Base-by-base conservation (phyloP, 2,329 filamentous ascomycete genomes). In the Lachnellula subtilissima region DNA sequence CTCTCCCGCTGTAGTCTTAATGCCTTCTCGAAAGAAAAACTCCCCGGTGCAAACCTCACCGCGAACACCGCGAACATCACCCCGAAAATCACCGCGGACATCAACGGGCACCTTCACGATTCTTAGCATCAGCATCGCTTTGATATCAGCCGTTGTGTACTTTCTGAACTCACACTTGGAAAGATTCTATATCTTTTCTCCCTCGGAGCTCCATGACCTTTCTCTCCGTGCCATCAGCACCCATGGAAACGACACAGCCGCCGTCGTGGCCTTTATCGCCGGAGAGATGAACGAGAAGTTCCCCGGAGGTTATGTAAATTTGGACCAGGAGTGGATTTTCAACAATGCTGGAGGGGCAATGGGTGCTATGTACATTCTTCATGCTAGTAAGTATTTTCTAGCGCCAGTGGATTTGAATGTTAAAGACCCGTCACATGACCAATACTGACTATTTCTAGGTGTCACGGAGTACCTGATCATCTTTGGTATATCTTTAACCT, bases 301-400 rank as follows among this genome's bases (percentile, higher is more conserved):
- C 39, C 67, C 66, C 36, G 67, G 66, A 32, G 71, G 73, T 46
- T 75, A 89, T 72, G 69, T 93, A 69, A 91, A 88, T 74, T 70
- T 82, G 54, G 76, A 87, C 57, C 84, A 93, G 74, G 87, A 93
- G 72, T 96, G 90, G 90, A 79, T 95, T 47, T 93, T 96, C 68
- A 96, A 95, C 79, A 95, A 95, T 69, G 90, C 90, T 51, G 91
- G 91, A 52, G 91, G 91, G 61, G 90, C 90, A 52, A 96, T 95
- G 91, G 91, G 91, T 54, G 88, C 82, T 68, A 94, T 95, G 91
- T 91, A 90, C 72, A 86, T 95, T 62, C 86, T 95, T 66, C 91
- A 95, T 70, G 89, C 90, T 57, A 92, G 87, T 88, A 72, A 71
- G 84, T 77, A 14, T 42, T 46, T 32, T 17, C n/a, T 45, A 9